phyloP scores from a whole-genome alignment of 2,329 filamentous ascomycete genomes.

The Aspergillus arachidicola region DNA sequence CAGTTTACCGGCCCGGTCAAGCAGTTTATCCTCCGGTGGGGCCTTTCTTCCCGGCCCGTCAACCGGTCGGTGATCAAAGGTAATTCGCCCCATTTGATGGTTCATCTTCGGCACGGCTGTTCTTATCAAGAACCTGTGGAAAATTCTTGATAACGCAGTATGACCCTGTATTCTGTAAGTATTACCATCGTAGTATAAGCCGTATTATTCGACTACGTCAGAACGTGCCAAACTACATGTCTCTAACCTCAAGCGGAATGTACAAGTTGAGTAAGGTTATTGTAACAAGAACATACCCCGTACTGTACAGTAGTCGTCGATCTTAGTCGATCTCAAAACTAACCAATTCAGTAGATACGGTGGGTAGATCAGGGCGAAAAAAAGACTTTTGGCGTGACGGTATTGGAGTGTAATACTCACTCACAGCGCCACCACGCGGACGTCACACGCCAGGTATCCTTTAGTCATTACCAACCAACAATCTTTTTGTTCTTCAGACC shows the following conservation, averaged over 20 bases:
- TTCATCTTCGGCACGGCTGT: background rate
- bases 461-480: conserved; percentile 3
- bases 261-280: background rate
- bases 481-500: conserved; percentile 1
- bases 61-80: background rate
- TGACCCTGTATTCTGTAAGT: background rate
- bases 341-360: background rate
- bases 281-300: background rate
- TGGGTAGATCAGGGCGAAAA: background rate
- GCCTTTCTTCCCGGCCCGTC: background rate
- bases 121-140: background rate
- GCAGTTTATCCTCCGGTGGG: conserved; percentile 3
- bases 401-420: background rate
- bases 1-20: conserved; percentile 3
- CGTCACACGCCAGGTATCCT: background rate
- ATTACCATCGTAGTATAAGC: background rate
- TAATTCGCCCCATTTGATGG: background rate
- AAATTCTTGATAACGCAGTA: background rate
- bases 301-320: background rate
- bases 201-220: background rate
- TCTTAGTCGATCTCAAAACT: background rate
- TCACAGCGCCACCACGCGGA: background rate
- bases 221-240: background rate
- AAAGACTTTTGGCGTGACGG: background rate
- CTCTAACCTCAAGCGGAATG: background rate